A percentile compares a stretch with the other conserved stretches of the same genome.
Evolutionary conservation across 2,329 filamentous ascomycete genomes (phyloP).

Genomic region (Zymoseptoria ardabiliae): DNA sequence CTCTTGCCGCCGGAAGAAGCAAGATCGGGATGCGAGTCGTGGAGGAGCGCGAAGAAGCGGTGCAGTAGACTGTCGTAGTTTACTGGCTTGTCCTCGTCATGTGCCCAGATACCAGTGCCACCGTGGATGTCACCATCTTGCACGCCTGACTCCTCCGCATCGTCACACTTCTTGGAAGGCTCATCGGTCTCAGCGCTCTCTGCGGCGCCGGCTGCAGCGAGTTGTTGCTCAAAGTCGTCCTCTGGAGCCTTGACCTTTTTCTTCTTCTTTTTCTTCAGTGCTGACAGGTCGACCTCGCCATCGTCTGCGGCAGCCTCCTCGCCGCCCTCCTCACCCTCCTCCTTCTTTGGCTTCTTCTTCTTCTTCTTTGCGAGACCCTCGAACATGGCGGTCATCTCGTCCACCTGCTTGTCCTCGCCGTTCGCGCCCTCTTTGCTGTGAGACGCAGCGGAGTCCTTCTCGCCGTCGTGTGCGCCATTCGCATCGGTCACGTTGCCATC

Average conservation of each 20-base stretch:
- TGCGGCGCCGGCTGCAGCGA: slow-evolving; percentile 54
- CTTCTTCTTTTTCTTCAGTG: slow-evolving; percentile 80
- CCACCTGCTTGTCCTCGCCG: slow-evolving; percentile 25
- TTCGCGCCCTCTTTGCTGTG: slow-evolving; percentile 46
- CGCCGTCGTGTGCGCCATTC: slow-evolving; percentile 58
- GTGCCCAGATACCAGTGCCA: slow-evolving; percentile 84
- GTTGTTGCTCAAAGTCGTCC: slow-evolving; percentile 61
- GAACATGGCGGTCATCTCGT: slow-evolving; percentile 33
- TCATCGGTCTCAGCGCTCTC: slow-evolving; percentile 45
- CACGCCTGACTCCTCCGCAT: slow-evolving; percentile 28
- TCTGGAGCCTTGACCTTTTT: slow-evolving; percentile 50
- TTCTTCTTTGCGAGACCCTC: slow-evolving; percentile 50
- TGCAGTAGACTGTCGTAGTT: slow-evolving; percentile 77
- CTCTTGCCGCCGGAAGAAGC: slow-evolving; percentile 68
- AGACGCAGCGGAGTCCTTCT: slow-evolving; percentile 74
- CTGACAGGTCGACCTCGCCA: slow-evolving; percentile 55
- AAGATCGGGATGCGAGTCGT: slow-evolving; percentile 95
- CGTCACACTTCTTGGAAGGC: slow-evolving; percentile 41
- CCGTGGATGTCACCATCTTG: slow-evolving; percentile 70
- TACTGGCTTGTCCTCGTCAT: slow-evolving; percentile 70
- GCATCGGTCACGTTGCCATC: slow-evolving; percentile 78
- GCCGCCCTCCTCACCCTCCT: slow-evolving; percentile 25
- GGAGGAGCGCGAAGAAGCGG: slow-evolving; percentile 90
- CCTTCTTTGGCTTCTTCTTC: slow-evolving; percentile 57
- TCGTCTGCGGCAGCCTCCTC: slow-evolving; percentile 49